Percentiles rank a stretch among this genome's conserved stretches.
These are phyloP conservation scores for barley (Hordeum vulgare) DNA, from an alignment of 176 grass and related monocot genomes.

Conservation along the genomic window DNA sequence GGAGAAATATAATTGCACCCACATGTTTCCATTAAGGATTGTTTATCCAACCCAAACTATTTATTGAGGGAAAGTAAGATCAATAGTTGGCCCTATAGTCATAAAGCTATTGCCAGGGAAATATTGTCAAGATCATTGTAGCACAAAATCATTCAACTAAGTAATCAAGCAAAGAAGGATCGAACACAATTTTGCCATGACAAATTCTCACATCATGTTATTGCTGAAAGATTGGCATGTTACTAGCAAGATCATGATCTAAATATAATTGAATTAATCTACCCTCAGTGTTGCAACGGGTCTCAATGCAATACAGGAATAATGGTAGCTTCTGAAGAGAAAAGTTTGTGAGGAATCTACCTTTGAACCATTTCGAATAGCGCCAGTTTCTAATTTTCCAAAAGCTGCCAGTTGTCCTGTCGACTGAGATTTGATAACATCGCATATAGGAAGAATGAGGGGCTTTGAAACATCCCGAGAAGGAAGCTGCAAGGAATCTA, in stretches of 20 bases:
- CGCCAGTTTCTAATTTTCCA: constrained; percentile 95
- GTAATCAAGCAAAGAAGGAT: not conserved
- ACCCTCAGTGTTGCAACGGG: not conserved
- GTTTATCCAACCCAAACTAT: not conserved
- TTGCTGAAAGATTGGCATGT: not conserved
- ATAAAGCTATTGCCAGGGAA: no score
- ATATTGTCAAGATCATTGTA: not conserved
- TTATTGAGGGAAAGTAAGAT: not conserved
- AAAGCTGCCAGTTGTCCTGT: constrained; percentile 81
- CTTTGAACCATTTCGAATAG: constrained; percentile 82
- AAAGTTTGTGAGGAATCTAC: constrained; percentile 24
- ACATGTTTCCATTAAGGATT: not conserved
- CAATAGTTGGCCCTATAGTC: not conserved
- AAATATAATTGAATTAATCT: constrained; percentile 5
- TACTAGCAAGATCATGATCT: constrained; percentile 8
- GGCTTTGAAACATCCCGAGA: constrained; percentile 85
- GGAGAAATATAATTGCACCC: constrained; percentile 2
- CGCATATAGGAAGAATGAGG: constrained; percentile 95
- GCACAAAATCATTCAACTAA: not conserved
- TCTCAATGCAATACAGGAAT: not conserved
- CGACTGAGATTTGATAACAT: constrained; percentile 76
- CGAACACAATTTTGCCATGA: not conserved
- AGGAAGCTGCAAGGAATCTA: constrained; percentile 78
- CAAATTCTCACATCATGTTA: not conserved
- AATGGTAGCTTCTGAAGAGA: not conserved